These are phyloP conservation scores for Apiospora pterosperma DNA, from an alignment of 2,329 filamentous ascomycete species.

Conservation along the genomic window DNA sequence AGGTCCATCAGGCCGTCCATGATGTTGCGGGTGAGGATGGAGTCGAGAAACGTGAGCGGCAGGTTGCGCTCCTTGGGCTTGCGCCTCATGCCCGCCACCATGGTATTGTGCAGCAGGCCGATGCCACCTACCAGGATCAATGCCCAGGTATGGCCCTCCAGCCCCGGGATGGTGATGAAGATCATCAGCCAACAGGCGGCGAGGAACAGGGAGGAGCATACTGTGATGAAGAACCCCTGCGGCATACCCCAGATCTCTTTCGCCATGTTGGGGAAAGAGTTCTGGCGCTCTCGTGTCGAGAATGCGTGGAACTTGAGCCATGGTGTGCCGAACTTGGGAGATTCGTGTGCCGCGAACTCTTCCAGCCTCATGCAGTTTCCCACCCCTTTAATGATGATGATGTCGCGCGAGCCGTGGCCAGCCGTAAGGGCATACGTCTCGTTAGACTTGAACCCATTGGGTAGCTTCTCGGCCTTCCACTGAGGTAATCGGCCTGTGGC, in stretches of 20 bases:
- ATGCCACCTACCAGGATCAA: not conserved
- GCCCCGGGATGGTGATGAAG: not conserved
- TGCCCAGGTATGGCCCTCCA: not conserved
- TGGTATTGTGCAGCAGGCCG: not conserved
- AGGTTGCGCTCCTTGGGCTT: not conserved
- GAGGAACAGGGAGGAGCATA: not conserved
- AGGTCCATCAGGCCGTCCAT: slow-evolving; percentile 6
- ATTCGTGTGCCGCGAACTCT: not conserved
- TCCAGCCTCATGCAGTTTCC: not conserved
- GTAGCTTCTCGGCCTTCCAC: not conserved
- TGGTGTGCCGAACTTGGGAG: not conserved
- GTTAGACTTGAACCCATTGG: not conserved
- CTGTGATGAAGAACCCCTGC: not conserved
- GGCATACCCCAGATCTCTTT: not conserved
- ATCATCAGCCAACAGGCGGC: not conserved
- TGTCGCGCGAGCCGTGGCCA: not conserved
- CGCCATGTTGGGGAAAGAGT: not conserved
- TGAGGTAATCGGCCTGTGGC: not conserved
- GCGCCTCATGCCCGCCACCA: not conserved
- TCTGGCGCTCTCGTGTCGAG: not conserved
- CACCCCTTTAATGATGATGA: not conserved
- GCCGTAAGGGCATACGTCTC: not conserved
- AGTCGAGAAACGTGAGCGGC: not conserved
- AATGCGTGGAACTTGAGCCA: not conserved
- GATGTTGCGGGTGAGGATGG: not conserved